phyloP scores from a whole-genome alignment of 1,284 basidiomycete genomes.

The Ganoderma lingzhi region DNA sequence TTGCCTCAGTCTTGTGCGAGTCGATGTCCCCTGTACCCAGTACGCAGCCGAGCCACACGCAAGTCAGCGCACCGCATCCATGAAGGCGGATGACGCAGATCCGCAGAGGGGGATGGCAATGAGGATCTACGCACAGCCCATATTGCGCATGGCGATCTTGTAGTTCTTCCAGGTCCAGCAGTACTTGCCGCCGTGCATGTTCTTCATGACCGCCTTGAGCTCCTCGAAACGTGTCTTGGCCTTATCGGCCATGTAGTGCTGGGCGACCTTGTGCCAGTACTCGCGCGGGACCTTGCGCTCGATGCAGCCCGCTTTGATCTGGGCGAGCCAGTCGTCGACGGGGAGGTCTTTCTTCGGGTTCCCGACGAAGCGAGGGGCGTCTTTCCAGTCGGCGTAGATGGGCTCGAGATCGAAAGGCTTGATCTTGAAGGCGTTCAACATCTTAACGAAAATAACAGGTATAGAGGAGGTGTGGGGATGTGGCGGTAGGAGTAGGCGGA shows the following conservation, averaged over 20 bases:
- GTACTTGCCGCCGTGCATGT: constrained; percentile 77
- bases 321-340: constrained; percentile 73
- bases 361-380: constrained; percentile 70
- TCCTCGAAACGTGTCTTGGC: constrained; percentile 71
- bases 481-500: constrained; percentile 10
- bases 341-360: constrained; percentile 71
- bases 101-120: constrained; percentile 8
- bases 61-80: constrained; percentile 9
- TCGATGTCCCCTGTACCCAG: constrained; percentile 65
- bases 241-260: constrained; percentile 72
- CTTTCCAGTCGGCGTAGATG: constrained; percentile 65
- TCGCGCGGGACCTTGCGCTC: constrained; percentile 75
- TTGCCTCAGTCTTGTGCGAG: constrained; percentile 57
- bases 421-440: constrained; percentile 78
- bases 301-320: constrained; percentile 71
- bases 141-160: constrained; percentile 76
- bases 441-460: constrained; percentile 35
- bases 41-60: constrained; percentile 16
- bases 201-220: constrained; percentile 72
- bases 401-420: constrained; percentile 77
- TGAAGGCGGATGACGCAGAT: background rate
- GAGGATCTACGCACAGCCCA: constrained; percentile 69
- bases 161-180: constrained; percentile 84
- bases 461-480: constrained; percentile 10
- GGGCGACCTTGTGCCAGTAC: constrained; percentile 80